phyloP scores from a whole-genome alignment of 331 rosid species.

The Erythrophleum ivorense region DNA sequence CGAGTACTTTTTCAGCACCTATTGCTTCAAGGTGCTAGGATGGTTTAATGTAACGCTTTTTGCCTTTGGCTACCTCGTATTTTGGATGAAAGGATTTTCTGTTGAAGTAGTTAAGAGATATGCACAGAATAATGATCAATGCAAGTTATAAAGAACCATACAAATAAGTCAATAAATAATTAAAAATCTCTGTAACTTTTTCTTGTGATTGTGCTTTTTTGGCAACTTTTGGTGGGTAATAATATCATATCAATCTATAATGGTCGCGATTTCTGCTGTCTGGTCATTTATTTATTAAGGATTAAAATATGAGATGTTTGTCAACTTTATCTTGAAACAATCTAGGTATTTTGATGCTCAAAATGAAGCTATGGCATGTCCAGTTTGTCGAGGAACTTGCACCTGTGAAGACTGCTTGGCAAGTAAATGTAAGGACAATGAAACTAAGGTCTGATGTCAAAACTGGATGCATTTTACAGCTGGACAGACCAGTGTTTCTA shows the following conservation, averaged over 20 bases:
- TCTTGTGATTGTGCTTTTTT: conserved; percentile 1
- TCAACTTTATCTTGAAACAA: conserved; percentile 35
- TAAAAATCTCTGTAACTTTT: neutral
- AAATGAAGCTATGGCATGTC: conserved; percentile 89
- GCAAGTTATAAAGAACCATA: neutral
- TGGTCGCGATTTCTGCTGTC: conserved; percentile 25
- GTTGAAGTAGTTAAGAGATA: neutral
- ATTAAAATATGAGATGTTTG: conserved; percentile 36
- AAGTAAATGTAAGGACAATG: conserved; percentile 68
- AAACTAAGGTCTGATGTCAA: conserved; percentile 97
- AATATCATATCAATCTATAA: conserved; percentile 3
- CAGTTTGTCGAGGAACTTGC: conserved; percentile 93
- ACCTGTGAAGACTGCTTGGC: conserved; percentile 85
- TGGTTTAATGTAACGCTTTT: neutral
- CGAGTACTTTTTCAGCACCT: neutral
- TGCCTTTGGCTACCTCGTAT: neutral
- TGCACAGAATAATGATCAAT: neutral
- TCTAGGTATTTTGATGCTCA: conserved; percentile 80
- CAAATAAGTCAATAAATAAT: neutral
- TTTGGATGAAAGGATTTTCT: neutral
- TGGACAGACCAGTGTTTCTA: conserved; percentile 27
- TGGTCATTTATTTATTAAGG: conserved; percentile 18
- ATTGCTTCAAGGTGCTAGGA: neutral
- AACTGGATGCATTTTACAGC: conserved; percentile 39
- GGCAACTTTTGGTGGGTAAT: conserved; percentile 16